Base-by-base conservation (phyloP, 257 asterid species). In the Knoxia roxburghii region DNA sequence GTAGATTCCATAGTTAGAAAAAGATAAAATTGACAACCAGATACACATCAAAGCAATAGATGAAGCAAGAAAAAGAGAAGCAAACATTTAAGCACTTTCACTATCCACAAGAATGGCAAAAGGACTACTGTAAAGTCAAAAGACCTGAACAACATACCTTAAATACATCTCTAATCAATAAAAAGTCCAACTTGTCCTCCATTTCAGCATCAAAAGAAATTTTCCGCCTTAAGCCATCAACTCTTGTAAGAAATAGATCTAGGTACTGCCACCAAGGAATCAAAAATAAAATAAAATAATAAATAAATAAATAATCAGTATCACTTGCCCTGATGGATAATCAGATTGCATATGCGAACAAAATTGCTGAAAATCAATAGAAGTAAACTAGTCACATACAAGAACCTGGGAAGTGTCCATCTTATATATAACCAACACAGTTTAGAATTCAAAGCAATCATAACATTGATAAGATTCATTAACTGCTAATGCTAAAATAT, bases 181-280 rank as follows among this genome's bases (percentile, higher is more conserved):
- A 71, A 79, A 70, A 87, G 65, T 84, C 78, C 73, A 79, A 39
- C 71, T 60, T 79, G 58, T 78, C 84, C 62, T 80, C 89, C 65
- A 39, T 80, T 68, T 79, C 77, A 40, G 75, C 69, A 64, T 86
- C 76, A 73, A 71, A 74, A 71, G 91, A 90, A 32, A 84, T 50
- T 75, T 88, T 87, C 82, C 99, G 79, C 82, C 99, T 90, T 78
- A 94, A 78, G 66, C 92, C 95, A 80, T 88, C 96, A 48, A 87
- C 90, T 82, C 99, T 88, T 0, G 99, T 90, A 77, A 90, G 96
- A 77, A 79, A 90, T 70, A 88, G 68, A 70, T 94, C 90, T 48
- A 90, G 82, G 81, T 94, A 94, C 99, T 94, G 96, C 68, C 41
- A 57, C 23, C 63, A 29, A 56, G 26, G 13, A 55, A 29, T 30